Base-by-base conservation (phyloP, 2,329 filamentous ascomycete genomes). In the Beauveria brongniartii region DNA sequence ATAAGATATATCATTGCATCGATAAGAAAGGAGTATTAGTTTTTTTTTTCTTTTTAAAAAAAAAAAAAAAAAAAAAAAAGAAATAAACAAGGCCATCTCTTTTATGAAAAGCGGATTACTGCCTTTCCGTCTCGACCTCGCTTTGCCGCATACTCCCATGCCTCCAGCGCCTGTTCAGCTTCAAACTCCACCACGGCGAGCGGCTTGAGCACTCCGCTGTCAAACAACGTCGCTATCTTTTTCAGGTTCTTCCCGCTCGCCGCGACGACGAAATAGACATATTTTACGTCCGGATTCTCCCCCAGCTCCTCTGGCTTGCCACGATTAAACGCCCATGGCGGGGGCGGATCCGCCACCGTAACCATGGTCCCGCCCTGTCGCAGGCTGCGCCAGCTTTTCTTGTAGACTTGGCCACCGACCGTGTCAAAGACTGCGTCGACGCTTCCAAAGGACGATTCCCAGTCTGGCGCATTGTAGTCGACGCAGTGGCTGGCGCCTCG, bases 281-380 rank as follows among this genome's bases (percentile, higher is more conserved):
- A 68, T 16, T 51, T 67, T 2, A 73, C 69, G 0, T 59, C 53
- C 0, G 69, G 70, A 2, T 68, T 55, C 0, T 20, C 37, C 1
- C 40, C 43, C 0, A 65, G 20, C 59, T 73, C 68, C 0, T 62
- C 54, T 0, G 70, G 67, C 5, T 63, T 37, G 1, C 48, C 64
- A 3, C 55, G 44, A 0, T 63, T 65, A n/a, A 69, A 71, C 0
- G 71, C 72, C 73, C 73, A 75, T 0, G 61, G 18, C 0, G 72
- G 71, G 0, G 71, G 66, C 7, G 73, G 72, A 48, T 74, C 73
- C 2, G 65, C 72, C 0, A 77, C 68, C 0, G 74, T 75, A 0
- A 76, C 66, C 10, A 75, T 69, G 0, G 61, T 61, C 0, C 73
- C 74, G 14, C 65, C 61, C 1, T 61, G 55, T 44, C 70, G 71